A percentile compares a stretch with the other conserved stretches of the same genome.
These are phyloP conservation scores for Metarhizium anisopliae DNA, from an alignment of 2,329 filamentous ascomycete genomes.

Conservation along the genomic window DNA sequence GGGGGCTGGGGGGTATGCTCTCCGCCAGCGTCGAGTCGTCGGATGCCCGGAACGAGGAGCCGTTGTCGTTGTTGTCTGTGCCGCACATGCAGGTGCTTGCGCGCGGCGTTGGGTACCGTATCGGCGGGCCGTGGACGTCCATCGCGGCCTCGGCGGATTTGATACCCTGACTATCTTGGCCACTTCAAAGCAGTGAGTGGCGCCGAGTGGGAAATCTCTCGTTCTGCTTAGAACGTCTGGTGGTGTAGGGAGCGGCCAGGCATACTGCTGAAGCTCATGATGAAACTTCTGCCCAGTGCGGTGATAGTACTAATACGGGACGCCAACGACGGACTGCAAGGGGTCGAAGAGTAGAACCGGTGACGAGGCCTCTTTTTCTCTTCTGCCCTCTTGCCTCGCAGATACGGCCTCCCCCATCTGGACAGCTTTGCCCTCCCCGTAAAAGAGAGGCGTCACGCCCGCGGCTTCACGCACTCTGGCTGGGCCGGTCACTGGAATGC, in stretches of 20 bases:
- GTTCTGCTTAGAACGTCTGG: background rate
- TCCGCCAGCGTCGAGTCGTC: conserved; percentile 9
- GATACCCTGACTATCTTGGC: background rate
- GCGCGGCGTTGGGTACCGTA: conserved; percentile 6
- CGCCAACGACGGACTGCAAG: background rate
- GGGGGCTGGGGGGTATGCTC: conserved; percentile 6
- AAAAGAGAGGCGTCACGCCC: background rate
- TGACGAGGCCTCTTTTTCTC: background rate
- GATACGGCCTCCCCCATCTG: background rate
- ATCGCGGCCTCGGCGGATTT: background rate
- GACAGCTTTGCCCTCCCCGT: background rate
- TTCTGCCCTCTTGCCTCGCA: background rate
- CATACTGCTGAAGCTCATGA: background rate
- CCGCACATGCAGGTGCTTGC: conserved; percentile 2
- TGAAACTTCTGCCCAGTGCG: background rate
- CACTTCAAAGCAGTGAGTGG: background rate
- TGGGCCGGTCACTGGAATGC: conserved; percentile 6
- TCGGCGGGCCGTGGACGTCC: conserved; percentile 7
- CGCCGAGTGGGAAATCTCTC: background rate
- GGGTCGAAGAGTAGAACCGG: background rate
- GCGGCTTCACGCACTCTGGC: background rate
- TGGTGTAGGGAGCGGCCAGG: background rate
- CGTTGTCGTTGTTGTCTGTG: conserved; percentile 1
- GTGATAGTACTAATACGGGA: background rate
- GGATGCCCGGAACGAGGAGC: background rate